Conservation (phyloP, 2,329 filamentous ascomycete species). For the Ascosphaera acerosa region DNA sequence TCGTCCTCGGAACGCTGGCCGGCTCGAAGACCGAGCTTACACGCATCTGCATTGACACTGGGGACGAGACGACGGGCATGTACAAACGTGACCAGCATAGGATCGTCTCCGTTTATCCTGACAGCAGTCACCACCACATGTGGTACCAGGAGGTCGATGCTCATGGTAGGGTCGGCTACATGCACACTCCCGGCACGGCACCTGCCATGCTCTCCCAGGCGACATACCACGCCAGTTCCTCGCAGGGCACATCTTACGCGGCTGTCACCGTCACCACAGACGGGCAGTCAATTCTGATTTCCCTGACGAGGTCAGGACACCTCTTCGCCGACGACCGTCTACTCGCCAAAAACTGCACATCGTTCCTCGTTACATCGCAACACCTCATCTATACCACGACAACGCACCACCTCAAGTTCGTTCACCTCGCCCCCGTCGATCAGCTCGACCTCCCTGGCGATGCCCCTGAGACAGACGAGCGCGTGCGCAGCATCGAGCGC, state of each 20-base stretch:
- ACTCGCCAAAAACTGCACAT: constrained; percentile 71
- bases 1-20: constrained; percentile 16
- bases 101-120: constrained; percentile 15
- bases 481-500: constrained; percentile 76
- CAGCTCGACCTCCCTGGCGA: constrained; percentile 64
- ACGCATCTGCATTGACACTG: constrained; percentile 13
- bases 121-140: constrained; percentile 8
- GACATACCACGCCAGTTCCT: background rate
- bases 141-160: background rate
- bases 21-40: constrained; percentile 10
- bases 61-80: constrained; percentile 11
- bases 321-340: constrained; percentile 53
- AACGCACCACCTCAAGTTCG: constrained; percentile 80
- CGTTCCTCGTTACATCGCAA: constrained; percentile 53
- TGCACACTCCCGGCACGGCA: too few relatives aligned
- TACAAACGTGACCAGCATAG: constrained; percentile 12
- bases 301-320: constrained; percentile 49
- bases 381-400: constrained; percentile 85
- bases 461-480: constrained; percentile 74
- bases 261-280: background rate
- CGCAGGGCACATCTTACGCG: background rate
- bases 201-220: too few relatives aligned
- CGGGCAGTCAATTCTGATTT: constrained; percentile 26
- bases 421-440: constrained; percentile 45
- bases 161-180: too few relatives aligned